Percentiles rank a stretch among this genome's conserved stretches.
phyloP scores from a whole-genome alignment of 495 filamentous ascomycete genomes.

The Aspergillus conjunctus region DNA sequence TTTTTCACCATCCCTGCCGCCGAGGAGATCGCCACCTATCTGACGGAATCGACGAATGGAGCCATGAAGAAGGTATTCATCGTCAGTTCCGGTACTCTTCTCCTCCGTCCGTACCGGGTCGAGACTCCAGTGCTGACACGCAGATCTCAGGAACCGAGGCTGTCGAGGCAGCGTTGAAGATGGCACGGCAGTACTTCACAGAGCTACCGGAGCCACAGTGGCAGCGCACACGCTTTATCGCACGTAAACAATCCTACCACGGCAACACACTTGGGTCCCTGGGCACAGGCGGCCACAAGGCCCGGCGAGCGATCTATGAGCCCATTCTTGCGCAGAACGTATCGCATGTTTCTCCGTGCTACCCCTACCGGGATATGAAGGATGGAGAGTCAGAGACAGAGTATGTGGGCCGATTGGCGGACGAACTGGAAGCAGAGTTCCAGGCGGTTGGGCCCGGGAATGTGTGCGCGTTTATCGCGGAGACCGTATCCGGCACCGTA shows the following conservation, averaged over 20 bases:
- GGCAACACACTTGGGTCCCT: conserved; percentile 71
- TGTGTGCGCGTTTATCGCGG: conserved; percentile 72
- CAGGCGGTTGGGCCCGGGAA: conserved; percentile 63
- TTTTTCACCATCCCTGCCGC: conserved; percentile 39
- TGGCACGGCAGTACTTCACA: conserved; percentile 58
- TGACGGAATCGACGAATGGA: conserved; percentile 27
- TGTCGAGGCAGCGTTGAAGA: conserved; percentile 63
- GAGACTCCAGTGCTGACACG: background rate
- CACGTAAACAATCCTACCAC: conserved; percentile 67
- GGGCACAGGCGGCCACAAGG: conserved; percentile 59
- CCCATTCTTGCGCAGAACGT: conserved; percentile 60
- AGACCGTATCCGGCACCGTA: conserved; percentile 60
- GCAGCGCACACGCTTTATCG: conserved; percentile 57
- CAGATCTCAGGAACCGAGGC: conserved; percentile 55
- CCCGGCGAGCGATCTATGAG: conserved; percentile 61
- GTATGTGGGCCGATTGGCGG: conserved; percentile 55
- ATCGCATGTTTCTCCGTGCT: conserved; percentile 65
- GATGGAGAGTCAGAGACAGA: conserved; percentile 34
- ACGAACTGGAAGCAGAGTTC: conserved; percentile 76
- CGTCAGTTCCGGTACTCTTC: conserved; percentile 48
- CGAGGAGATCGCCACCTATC: conserved; percentile 31
- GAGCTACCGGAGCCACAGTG: conserved; percentile 48
- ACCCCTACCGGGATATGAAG: conserved; percentile 56
- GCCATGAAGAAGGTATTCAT: conserved; percentile 39
- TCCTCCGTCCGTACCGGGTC: background rate